Base-by-base conservation (phyloP, 352 stramenopile species). In the Globisporangium iwayamae region DNA sequence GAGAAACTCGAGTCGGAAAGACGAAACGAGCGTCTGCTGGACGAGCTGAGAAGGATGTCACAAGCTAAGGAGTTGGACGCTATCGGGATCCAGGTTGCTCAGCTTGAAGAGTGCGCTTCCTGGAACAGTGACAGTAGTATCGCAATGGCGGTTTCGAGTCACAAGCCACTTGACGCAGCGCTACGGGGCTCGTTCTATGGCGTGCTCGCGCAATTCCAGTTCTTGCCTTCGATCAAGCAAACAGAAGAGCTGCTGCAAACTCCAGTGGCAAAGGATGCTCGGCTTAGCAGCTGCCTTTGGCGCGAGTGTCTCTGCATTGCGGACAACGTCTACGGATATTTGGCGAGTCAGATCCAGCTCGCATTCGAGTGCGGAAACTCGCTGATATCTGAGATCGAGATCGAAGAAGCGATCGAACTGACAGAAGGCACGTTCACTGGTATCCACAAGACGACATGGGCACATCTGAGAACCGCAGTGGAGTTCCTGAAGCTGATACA, bases 381-480 rank as follows among this genome's bases (percentile, higher is more conserved):
- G 28, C 66, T 81, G 11, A 66, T 82, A 10, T 83, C 76, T 14
- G 76, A 83, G 43, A 79, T 85, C 39, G 70, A 76, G 28, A 62
- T 83, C 0, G 56, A 60, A 13, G 74, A 83, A 14, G 54, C 75
- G 2, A 22, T 83, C 20, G 73, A 81, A 56, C 38, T 64, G 6
- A 55, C 72, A 10, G 74, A 76, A 63, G 28, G 41, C 28, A 60
- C 68, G 41, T 69, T 77, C 54, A 56, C 53, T 11, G 68, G 63
- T 10, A 68, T 77, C 30, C 47, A 81, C 45, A 41, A 50, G 11
- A 60, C 59, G 6, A 71, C 64, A 4, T 85, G 74, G 74, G n/a
- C n/a, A n/a, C 55, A 63, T 22, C 30, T 63, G 38, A 38, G 47
- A 36, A 63, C 56, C 16, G 55, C 62, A 30, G 14, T 60, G n/a